Conservation (phyloP, 78 protist genomes). For the Dictyostelium intermedium region DNA sequence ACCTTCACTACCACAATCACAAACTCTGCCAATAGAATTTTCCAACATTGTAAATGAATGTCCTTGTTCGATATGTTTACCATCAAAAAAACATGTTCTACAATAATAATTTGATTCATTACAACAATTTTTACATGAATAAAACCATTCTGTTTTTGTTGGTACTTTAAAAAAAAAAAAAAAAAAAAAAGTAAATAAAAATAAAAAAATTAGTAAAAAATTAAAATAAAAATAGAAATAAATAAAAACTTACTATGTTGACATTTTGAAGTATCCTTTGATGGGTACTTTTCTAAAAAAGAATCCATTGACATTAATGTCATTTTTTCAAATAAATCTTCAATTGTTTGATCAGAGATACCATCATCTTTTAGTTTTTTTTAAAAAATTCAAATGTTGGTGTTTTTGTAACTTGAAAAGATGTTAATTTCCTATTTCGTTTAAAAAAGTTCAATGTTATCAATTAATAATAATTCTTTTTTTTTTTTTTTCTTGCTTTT, state of each 20-base stretch:
- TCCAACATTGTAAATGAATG: not conserved
- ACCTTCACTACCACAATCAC: slow-evolving; percentile 1
- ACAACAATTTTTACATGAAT: not conserved
- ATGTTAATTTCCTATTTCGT: not conserved
- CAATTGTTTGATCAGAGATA: not conserved
- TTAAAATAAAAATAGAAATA: not conserved
- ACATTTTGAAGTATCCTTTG: not conserved
- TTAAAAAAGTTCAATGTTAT: not conserved
- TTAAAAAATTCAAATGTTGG: slow-evolving; percentile 32
- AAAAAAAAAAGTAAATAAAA: not conserved
- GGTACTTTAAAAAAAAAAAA: not conserved
- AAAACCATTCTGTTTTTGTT: not conserved
- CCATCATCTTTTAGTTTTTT: slow-evolving; percentile 23
- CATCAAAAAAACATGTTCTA: not conserved
- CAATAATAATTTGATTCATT: not conserved
- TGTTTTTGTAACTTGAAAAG: not conserved
- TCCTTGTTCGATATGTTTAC: not conserved
- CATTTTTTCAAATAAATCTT: not conserved
- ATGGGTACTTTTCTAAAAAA: not conserved
- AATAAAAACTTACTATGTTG: not conserved
- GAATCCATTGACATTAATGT: not conserved
- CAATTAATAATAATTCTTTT: not conserved
- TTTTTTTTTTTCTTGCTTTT: not conserved
- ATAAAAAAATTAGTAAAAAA: not conserved
- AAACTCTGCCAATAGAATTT: not conserved